Evolutionary conservation across 495 filamentous ascomycete species (phyloP), one percentile per base, ranked within the genome.

Genomic region (Aspergillus avenaceus): DNA sequence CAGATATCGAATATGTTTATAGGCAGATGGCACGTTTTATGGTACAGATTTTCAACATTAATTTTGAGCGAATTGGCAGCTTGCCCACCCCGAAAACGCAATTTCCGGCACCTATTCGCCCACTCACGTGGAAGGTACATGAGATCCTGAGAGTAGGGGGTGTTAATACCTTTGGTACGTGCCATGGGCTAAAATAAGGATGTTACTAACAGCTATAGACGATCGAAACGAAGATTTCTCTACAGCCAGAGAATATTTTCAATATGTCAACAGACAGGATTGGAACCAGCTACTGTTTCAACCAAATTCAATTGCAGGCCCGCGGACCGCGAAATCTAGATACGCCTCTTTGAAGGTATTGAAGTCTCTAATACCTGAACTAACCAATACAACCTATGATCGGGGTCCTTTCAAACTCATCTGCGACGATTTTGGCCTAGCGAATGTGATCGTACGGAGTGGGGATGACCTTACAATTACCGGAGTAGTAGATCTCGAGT

Each of bases 401-500:
- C 31, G 16, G 21, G 9, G 53, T 52, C 48, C 48, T 14, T 69
- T 71, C 40, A 66, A 72, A 43, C 47, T 70, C 2, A 64, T 72
- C 27, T 68, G 64, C 50, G 64, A 71, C 43, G 66, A 69, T 50
- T 51, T 72, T 19, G 61, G 66, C 51, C 42, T 63, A 41, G 61
- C 64, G 14, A 72, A 72, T 49, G 14, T 72, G 45, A 65, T 70
- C 45, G 60, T 72, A 18, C 48, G 55, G 13, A 47, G 59, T 45
- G 58, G 41, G 27, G 55, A 65, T 45, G 63, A 63, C 22, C 59
- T 69, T 25, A 66, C 59, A 7, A 47, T 72, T 36, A 52, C 66
- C 27, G 67, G 63, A 37, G 54, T 72, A 9, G 49, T 72, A 8
- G 69, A 69, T 44, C 56, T 67, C 8, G 69, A 70, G 45, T 72